Evolutionary conservation across 2,329 filamentous ascomycete genomes (phyloP).

Genomic region (Colletotrichum coccodes): DNA sequence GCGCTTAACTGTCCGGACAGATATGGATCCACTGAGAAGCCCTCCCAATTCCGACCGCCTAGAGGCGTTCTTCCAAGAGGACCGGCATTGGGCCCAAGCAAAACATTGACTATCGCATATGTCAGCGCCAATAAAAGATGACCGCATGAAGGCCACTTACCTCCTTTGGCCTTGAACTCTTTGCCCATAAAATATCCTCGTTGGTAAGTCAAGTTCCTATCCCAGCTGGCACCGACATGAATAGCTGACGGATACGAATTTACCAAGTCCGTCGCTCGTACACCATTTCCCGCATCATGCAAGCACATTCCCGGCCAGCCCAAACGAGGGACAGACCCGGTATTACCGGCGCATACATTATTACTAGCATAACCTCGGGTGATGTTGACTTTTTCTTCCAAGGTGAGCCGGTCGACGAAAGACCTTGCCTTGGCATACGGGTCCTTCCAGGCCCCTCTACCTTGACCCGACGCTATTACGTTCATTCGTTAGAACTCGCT

Average conservation of each 20-base stretch:
- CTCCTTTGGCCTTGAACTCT: slow-evolving; percentile 46
- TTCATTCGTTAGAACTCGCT: neutral
- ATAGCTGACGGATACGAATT: slow-evolving; percentile 58
- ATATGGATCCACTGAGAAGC: slow-evolving; percentile 63
- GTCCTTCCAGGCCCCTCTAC: slow-evolving; percentile 56
- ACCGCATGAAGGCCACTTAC: slow-evolving; percentile 36
- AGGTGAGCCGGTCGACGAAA: slow-evolving; percentile 70
- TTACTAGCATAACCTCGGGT: slow-evolving; percentile 45
- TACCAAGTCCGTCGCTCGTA: slow-evolving; percentile 58
- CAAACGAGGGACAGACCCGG: slow-evolving; percentile 56
- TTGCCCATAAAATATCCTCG: slow-evolving; percentile 45
- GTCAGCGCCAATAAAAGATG: neutral
- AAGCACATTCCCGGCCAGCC: slow-evolving; percentile 59
- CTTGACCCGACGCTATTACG: slow-evolving; percentile 1
- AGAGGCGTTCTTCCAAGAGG: slow-evolving; percentile 42
- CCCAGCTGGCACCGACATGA: slow-evolving; percentile 63
- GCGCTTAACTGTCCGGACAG: slow-evolving; percentile 59
- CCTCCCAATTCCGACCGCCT: slow-evolving; percentile 52
- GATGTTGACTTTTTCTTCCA: slow-evolving; percentile 71
- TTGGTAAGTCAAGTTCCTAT: slow-evolving; percentile 61
- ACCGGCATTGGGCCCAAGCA: slow-evolving; percentile 46
- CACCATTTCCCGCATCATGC: slow-evolving; percentile 60
- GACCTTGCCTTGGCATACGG: slow-evolving; percentile 68
- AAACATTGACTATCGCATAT: slow-evolving; percentile 38
- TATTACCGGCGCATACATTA: slow-evolving; percentile 58